Conservation (phyloP, 129 eudicot genomes). For the Centella asiatica region DNA sequence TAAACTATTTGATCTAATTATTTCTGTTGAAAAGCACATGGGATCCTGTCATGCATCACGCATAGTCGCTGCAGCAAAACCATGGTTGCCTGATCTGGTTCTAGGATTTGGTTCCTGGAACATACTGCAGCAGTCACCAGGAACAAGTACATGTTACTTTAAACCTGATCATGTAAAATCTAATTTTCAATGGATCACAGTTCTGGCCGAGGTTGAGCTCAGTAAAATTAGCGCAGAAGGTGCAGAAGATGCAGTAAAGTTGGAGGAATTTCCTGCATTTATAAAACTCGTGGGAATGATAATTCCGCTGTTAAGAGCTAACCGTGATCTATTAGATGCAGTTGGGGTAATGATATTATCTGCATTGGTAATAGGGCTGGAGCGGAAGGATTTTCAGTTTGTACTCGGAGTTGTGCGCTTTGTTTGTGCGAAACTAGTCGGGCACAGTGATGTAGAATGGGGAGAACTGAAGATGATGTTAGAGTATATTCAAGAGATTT, state of each 20-base stretch:
- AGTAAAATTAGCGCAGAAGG: slow-evolving; percentile 25
- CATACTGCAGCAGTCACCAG: slow-evolving; percentile 30
- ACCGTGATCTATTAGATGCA: slow-evolving; percentile 52
- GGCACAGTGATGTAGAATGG: slow-evolving; percentile 35
- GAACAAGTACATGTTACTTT: background rate
- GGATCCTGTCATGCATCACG: slow-evolving; percentile 60
- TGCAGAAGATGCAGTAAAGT: slow-evolving; percentile 23
- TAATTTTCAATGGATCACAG: slow-evolving; percentile 43
- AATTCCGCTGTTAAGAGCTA: slow-evolving; percentile 42
- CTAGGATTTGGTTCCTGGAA: slow-evolving; percentile 54
- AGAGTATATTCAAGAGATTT: slow-evolving; percentile 35
- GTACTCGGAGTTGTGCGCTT: slow-evolving; percentile 49
- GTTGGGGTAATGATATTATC: slow-evolving; percentile 51
- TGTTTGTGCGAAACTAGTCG: slow-evolving; percentile 47
- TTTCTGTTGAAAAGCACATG: slow-evolving; percentile 51
- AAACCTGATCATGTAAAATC: slow-evolving; percentile 25
- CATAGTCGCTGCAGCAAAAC: slow-evolving; percentile 42
- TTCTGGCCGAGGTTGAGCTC: slow-evolving; percentile 59
- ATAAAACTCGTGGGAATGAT: slow-evolving; percentile 42
- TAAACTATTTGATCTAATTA: slow-evolving; percentile 46
- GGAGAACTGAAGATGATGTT: slow-evolving; percentile 38
- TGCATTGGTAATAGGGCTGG: slow-evolving; percentile 34
- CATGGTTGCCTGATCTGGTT: slow-evolving; percentile 82
- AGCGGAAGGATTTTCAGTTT: slow-evolving; percentile 47
- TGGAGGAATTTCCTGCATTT: slow-evolving; percentile 35